Conservation (phyloP, 2,329 filamentous ascomycete genomes). For the Endocalyx cinctus region DNA sequence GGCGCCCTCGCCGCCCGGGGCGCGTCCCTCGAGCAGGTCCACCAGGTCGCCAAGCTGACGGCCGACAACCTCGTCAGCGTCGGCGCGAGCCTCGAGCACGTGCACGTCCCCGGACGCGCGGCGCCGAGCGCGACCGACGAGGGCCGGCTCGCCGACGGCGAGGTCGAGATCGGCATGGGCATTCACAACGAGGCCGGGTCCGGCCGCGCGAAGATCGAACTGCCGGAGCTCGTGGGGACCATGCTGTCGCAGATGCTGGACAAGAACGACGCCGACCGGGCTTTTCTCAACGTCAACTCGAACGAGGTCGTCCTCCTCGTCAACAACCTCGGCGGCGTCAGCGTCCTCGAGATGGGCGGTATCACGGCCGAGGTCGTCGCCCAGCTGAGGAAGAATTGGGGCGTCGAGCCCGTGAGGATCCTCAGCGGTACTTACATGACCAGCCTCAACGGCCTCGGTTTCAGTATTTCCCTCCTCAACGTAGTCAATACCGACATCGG, state of each 20-base stretch:
- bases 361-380: conserved; percentile 64
- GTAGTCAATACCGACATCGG: conserved; percentile 54
- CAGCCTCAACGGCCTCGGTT: conserved; percentile 70
- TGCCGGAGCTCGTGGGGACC: conserved; percentile 51
- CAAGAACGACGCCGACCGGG: conserved; percentile 61
- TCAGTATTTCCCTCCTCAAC: conserved; percentile 68
- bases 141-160: conserved; percentile 49
- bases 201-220: conserved; percentile 44
- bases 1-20: conserved; percentile 77
- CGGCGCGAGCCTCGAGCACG: conserved; percentile 79
- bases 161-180: conserved; percentile 69
- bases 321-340: conserved; percentile 74
- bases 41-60: conserved; percentile 64
- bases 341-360: conserved; percentile 65
- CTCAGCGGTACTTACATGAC: conserved; percentile 73
- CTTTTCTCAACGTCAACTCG: conserved; percentile 59
- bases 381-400: conserved; percentile 56
- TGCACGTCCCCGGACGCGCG: conserved; percentile 83
- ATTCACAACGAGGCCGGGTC: conserved; percentile 69
- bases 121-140: conserved; percentile 44
- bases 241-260: conserved; percentile 71
- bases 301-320: conserved; percentile 65
- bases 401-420: conserved; percentile 60
- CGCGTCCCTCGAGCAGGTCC: conserved; percentile 63
- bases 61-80: conserved; percentile 78